Base-by-base conservation (phyloP, 176 grass and related monocot genomes). In the Pontederia paniculata region DNA sequence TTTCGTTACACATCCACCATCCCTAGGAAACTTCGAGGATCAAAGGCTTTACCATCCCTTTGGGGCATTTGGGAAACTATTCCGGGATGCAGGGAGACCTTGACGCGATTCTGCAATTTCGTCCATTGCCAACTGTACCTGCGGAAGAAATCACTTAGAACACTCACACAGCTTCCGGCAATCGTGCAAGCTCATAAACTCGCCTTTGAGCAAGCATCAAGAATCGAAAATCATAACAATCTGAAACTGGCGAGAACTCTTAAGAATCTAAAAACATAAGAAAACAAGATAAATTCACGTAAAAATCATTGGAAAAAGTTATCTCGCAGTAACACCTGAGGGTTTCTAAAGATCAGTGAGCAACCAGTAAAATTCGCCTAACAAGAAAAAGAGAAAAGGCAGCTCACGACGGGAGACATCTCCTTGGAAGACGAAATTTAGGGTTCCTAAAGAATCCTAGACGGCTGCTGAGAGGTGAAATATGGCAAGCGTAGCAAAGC, bases 401-500 rank as follows among this genome's bases (percentile, higher is more conserved):
- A 71, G 43, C 48, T 22, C n/a, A 71, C 69, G 57, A 47, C 6
- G 12, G 8, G 22, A 51, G 25, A 2, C 5, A 16, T 9, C 28
- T 61, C 46, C 44, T 48, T 9, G 54, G 21, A 28, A 37, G 8
- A 22, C 18, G 4, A 19, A 43, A 60, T 0, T 22, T 22, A 9
- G 18, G 43, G 31, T 0, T 52, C 7, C 13, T 23, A 47, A 52
- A 17, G 57, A 51, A 4, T 10, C 47, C 47, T 8, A 45, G 47
- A 17, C 23, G 47, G 17, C 56, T 8, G 5, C 25, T 17, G 46
- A 44, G 18, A 21, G 69, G 48, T 6, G 14, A 71, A 16, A 61
- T 17, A 31, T 62, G 57, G 56, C 45, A 71, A 37, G 69, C 69
- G 37, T 61, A 45, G 47, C 69, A 61, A 13, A 71, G 69, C 56